Conservation (phyloP, 495 filamentous ascomycete genomes). For the Lepraria neglecta region DNA sequence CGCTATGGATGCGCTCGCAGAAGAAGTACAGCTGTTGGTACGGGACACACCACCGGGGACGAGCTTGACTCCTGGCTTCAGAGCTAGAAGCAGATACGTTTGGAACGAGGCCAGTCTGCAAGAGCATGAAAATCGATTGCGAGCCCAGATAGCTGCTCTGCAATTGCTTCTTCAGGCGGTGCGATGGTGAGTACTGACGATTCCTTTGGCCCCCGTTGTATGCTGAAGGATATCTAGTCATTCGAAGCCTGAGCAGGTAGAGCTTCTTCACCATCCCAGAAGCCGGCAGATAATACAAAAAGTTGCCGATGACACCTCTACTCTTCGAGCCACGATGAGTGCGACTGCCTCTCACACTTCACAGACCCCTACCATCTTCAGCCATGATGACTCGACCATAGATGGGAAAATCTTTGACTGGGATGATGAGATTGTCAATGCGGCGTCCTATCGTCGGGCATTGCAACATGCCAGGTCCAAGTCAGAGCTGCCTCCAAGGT, state of each 20-base stretch:
- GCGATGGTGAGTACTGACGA: slow-evolving; percentile 35
- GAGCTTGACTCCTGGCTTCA: slow-evolving; percentile 24
- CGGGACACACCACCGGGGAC: slow-evolving; percentile 21
- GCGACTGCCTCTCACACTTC: slow-evolving; percentile 29
- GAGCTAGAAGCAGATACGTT: slow-evolving; percentile 30
- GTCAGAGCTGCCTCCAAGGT: slow-evolving; percentile 10
- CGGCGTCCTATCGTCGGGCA: slow-evolving; percentile 32
- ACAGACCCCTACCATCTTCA: slow-evolving; percentile 28
- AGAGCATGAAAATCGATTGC: slow-evolving; percentile 38
- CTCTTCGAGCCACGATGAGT: slow-evolving; percentile 34
- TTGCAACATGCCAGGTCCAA: slow-evolving; percentile 23
- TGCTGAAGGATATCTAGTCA: slow-evolving; percentile 28
- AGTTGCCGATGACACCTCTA: slow-evolving; percentile 39
- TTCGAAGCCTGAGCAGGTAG: slow-evolving; percentile 34
- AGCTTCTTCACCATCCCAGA: slow-evolving; percentile 34
- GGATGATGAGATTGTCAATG: slow-evolving; percentile 31
- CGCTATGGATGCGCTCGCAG: slow-evolving; percentile 38
- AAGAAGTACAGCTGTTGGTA: slow-evolving; percentile 37
- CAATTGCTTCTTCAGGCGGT: slow-evolving; percentile 42
- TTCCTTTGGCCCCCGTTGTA: neutral
- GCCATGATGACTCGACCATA: slow-evolving; percentile 30
- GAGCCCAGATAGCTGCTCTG: slow-evolving; percentile 38
- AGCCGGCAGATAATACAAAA: slow-evolving; percentile 39
- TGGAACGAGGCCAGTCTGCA: slow-evolving; percentile 44
- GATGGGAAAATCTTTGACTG: slow-evolving; percentile 36